phyloP scores from a whole-genome alignment of 805 yeast species.

The Candida schatavii region DNA sequence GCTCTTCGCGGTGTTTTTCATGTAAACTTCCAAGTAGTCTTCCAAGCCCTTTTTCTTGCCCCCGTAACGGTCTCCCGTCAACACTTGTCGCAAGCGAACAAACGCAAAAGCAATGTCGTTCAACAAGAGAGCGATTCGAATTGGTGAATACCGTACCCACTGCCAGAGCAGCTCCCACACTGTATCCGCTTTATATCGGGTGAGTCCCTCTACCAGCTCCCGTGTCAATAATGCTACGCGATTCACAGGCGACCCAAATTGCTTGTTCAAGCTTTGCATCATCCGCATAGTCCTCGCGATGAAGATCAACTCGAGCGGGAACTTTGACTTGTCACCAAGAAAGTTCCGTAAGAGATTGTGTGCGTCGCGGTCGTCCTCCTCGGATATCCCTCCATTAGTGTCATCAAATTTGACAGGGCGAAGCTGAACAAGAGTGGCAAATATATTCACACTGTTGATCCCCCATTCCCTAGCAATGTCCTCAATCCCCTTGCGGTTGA shows the following conservation, averaged over 20 bases:
- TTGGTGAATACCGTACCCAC: conserved; percentile 16
- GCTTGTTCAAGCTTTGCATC: conserved; percentile 65
- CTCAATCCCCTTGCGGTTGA: conserved; percentile 46
- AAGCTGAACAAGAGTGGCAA: conserved; percentile 55
- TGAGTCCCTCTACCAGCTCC: conserved; percentile 43
- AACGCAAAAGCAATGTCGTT: conserved; percentile 32
- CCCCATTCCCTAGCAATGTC: conserved; percentile 64
- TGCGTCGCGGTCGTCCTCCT: conserved; percentile 27
- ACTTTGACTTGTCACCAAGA: conserved; percentile 58
- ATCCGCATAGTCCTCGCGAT: conserved; percentile 71
- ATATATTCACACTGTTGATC: conserved; percentile 58
- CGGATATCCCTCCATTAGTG: conserved; percentile 5
- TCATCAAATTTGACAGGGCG: conserved; percentile 38
- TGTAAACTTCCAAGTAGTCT: conserved; percentile 43
- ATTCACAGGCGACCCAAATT: conserved; percentile 71
- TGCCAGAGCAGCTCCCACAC: conserved; percentile 9
- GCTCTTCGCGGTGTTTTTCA: conserved; percentile 40
- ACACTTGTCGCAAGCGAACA: conserved; percentile 30
- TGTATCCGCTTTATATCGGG: conserved; percentile 7
- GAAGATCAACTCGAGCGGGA: conserved; percentile 66
- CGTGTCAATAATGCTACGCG: conserved; percentile 60
- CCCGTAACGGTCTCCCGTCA: conserved; percentile 31
- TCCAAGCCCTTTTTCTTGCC: conserved; percentile 39
- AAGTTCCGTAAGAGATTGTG: conserved; percentile 52
- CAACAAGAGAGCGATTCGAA: conserved; percentile 21